phyloP scores from a whole-genome alignment of 371 early-diverging fungal genomes.

The Cokeromyces recurvatus region DNA sequence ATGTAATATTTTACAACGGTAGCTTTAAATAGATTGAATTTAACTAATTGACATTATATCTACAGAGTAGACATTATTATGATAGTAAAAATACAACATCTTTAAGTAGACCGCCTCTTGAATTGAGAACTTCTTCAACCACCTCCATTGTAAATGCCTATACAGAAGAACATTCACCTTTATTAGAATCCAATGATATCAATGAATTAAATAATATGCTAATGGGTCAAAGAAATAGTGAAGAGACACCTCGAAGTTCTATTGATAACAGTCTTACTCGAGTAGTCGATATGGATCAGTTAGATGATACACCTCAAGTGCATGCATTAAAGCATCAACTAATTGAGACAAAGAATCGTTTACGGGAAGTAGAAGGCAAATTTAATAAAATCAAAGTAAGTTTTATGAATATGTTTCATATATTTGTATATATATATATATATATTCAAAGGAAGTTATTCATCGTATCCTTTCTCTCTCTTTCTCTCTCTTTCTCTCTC shows the following conservation, averaged over 20 bases:
- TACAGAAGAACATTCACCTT: conserved; percentile 10
- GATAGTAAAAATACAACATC: no score
- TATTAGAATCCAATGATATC: conserved; percentile 10
- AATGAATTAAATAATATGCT: conserved; percentile 18
- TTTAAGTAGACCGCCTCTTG: no score
- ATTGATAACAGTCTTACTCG: no score
- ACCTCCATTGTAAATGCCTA: conserved; percentile 28
- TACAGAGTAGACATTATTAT: background rate
- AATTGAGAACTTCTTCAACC: conserved; percentile 19
- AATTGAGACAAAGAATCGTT: conserved; percentile 18
- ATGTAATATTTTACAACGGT: background rate
- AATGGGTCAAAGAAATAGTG: conserved; percentile 16
- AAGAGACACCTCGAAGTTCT: conserved; percentile 14
- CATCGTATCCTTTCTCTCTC: no score
- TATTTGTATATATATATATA: background rate
- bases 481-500: no score
- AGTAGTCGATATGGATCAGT: background rate
- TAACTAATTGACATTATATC: no score
- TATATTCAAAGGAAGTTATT: no score
- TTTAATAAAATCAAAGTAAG: conserved; percentile 43
- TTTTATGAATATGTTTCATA: background rate
- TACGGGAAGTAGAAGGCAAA: conserved; percentile 35
- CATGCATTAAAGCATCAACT: conserved; percentile 23
- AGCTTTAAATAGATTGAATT: background rate
- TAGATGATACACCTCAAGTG: conserved; percentile 4